Conservation (phyloP, 352 stramenopile genomes). For the Pythium scleroteichum region DNA sequence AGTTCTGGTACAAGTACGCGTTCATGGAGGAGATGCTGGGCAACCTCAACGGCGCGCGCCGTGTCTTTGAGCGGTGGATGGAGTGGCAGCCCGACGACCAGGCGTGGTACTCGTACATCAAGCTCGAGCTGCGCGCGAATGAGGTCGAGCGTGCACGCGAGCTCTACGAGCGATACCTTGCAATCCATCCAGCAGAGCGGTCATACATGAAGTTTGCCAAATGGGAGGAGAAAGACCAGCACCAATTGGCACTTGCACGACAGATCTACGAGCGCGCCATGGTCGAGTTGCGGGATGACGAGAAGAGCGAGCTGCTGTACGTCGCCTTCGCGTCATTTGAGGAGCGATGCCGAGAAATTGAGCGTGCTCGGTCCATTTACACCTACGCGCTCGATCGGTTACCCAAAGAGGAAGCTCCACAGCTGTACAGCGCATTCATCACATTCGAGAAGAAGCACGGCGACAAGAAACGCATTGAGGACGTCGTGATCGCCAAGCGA, state of each 20-base stretch:
- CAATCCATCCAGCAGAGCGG: constrained; percentile 86
- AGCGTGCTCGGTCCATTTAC: constrained; percentile 90
- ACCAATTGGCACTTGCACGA: constrained; percentile 90
- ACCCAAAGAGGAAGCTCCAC: constrained; percentile 85
- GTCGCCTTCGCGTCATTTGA: constrained; percentile 97
- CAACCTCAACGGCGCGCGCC: constrained; percentile 91
- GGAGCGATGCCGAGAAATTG: constrained; percentile 94
- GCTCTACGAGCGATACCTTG: constrained; percentile 95
- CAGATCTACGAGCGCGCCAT: constrained; percentile 95
- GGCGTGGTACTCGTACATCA: constrained; percentile 98
- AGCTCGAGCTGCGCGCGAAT: constrained; percentile 95
- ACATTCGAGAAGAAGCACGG: constrained; percentile 99
- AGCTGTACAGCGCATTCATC: constrained; percentile 96
- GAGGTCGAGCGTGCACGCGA: constrained; percentile 84
- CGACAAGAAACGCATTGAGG: constrained; percentile 94
- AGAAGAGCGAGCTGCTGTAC: constrained; percentile 89
- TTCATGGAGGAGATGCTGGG: constrained; percentile 99
- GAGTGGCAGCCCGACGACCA: constrained; percentile 98
- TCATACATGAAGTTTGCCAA: constrained; percentile 98
- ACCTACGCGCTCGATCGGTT: constrained; percentile 82
- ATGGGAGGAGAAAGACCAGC: constrained; percentile 96
- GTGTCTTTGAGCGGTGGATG: constrained; percentile 97
- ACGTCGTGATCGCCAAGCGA: constrained; percentile 94
- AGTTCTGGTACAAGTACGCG: constrained; percentile 99
- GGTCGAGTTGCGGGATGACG: constrained; percentile 86